Base-by-base conservation (phyloP, 768 basidiomycete genomes). In the Mrakia blollopis region DNA sequence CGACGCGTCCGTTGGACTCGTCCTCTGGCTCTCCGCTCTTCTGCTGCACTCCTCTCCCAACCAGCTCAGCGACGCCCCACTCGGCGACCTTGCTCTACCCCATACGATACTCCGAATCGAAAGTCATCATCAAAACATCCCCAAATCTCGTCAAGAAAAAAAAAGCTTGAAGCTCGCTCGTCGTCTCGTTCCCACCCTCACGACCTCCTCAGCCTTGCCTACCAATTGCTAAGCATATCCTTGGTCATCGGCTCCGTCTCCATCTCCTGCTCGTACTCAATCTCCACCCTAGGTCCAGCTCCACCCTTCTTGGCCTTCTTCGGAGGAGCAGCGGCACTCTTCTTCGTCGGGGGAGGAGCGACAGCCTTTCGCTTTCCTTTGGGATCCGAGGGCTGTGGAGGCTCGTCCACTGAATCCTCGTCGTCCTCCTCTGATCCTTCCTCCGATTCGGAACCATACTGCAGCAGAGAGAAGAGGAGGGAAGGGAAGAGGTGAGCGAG, bases 271-370 rank as follows among this genome's bases (percentile, higher is more conserved):
- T 78, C 77, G 89, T 97, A 97, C 84, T 98, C 96, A 81, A 98
- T 91, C 83, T 98, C 93, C 81, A 98, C 91, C 79, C 90, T 87
- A 21, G 93, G 91, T 28, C 90, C 91, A 81, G 87, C 90, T 90
- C 86, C 88, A 37, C 85, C 83, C 83, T 89, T 88, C 83, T 89
- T 87, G 79, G 87, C 86, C 80, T 88, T 88, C 80, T 85, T 85
- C 67, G 87, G 83, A 11, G 85, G 83, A 79, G 87, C 87, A 65
- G 85, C 80, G 74, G 84, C 83, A 75, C 83, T 81, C 72, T 52
- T 39, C 35, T 35, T 39, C 61, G 76, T 35, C 57, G 73, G 61
- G n/a, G 75, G 67, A 63, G 85, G 80, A 11, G 85, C 80, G 28
- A 86, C 85, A 39, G 86, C 86, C 84, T 91, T 92, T 82, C 91